phyloP scores from a whole-genome alignment of 306 rosid species.

The Sophora flavescens region DNA sequence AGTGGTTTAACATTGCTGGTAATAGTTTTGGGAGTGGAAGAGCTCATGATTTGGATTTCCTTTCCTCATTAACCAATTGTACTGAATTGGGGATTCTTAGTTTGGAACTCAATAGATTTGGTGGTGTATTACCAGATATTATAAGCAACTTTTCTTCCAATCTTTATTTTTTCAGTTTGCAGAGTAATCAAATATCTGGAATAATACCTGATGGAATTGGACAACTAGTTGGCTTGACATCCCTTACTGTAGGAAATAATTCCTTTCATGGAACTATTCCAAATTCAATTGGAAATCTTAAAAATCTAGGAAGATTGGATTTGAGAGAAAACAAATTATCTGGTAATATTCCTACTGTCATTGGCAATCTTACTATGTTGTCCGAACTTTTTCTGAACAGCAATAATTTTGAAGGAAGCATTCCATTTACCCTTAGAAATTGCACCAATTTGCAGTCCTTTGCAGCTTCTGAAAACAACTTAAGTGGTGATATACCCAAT shows the following conservation, averaged over 20 bases:
- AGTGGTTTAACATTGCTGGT: rapidly evolving
- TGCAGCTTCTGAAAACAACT: neutral
- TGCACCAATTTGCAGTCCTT: slow-evolving; percentile 31
- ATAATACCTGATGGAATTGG: slow-evolving; percentile 45
- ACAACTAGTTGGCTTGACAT: slow-evolving; percentile 5
- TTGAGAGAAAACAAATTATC: slow-evolving; percentile 13
- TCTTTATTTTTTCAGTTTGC: neutral
- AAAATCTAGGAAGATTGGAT: neutral
- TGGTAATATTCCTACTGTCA: neutral
- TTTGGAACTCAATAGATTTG: neutral
- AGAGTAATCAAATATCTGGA: slow-evolving; percentile 29
- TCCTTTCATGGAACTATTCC: slow-evolving; percentile 44
- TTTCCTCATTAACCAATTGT: slow-evolving; percentile 44
- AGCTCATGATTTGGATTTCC: slow-evolving; percentile 41
- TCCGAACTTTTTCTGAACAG: neutral
- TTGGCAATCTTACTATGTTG: slow-evolving; percentile 45
- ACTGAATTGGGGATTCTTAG: rapidly evolving
- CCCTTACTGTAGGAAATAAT: neutral
- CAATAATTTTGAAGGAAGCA: slow-evolving; percentile 45
- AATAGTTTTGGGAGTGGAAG: slow-evolving; percentile 42
- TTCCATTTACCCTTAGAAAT: slow-evolving; percentile 24
- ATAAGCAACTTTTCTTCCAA: slow-evolving; percentile 27
- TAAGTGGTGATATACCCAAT: slow-evolving; percentile 39
- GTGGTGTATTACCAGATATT: slow-evolving; percentile 22
- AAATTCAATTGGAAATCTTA: slow-evolving; percentile 35